Base-by-base conservation (phyloP, 1,139 yeast species). In the Scheffersomyces titani region DNA sequence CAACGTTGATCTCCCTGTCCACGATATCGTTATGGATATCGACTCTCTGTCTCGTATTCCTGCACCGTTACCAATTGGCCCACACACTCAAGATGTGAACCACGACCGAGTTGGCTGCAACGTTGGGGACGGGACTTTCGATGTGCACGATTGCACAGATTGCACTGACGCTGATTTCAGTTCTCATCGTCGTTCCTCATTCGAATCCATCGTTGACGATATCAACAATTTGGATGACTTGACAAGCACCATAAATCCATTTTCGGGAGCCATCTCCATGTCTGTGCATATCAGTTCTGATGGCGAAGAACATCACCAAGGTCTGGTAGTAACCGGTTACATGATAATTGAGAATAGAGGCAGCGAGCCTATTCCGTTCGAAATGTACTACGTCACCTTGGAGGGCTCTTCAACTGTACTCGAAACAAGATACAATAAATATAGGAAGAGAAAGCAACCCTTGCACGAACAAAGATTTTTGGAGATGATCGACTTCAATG, bases 401-500 rank as follows among this genome's bases (percentile, higher is more conserved):
- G 66, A 63, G 48, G 66, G 66, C 11, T 44, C 49, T 19, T 48
- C 51, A 6, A 20, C 51, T 13, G 50, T 53, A 7, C 36, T 22
- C 55, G 54, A 20, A 44, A 60, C 48, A 58, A 60, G 51, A 54
- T 57, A 49, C 50, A 47, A 46, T 9, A 40, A 47, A 19, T 47
- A 22, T 50, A 48, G 19, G 53, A 46, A 46, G 49, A 46, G 22
- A 46, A 46, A 46, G 49, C 20, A 16, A 18, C 49, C 49, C 16
- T 6, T 47, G n/a, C 40, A 30, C 16, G 50, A 24, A 19, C 47
- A 47, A 16, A 48, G 47, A 45, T 62, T 58, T 52, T 55, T 63
- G 55, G 64, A 63, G 46, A 63, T 63, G 66, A 62, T 56, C 56
- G 66, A 63, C 50, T 63, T 63, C 47, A 61, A 62, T 2, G 65